Evolutionary conservation across 768 basidiomycete genomes (phyloP).

Genomic region (Tylopilus sp.): DNA sequence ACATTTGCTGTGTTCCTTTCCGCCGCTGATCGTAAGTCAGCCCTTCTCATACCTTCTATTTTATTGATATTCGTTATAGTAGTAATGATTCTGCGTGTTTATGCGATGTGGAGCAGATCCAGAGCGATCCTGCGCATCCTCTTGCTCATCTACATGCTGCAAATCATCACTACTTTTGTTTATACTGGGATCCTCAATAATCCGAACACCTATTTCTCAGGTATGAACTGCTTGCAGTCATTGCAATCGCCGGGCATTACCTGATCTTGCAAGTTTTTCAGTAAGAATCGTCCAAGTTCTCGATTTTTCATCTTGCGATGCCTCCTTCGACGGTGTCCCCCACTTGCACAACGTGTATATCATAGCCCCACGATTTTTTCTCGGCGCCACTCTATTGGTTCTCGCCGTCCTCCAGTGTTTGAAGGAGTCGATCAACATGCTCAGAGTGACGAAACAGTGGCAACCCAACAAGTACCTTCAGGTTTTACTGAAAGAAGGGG

Average conservation of each 20-base stretch:
- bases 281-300: background rate
- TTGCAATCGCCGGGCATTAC: background rate
- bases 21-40: background rate
- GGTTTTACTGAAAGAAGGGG: slow-evolving; percentile 4
- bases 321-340: background rate
- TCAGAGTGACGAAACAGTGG: slow-evolving; percentile 9
- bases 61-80: background rate
- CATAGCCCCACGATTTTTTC: background rate
- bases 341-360: background rate
- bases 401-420: background rate
- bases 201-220: background rate
- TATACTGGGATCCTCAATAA: background rate
- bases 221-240: background rate
- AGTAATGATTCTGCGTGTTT: slow-evolving; percentile 5
- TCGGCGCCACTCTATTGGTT: background rate
- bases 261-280: background rate
- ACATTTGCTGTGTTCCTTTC: background rate
- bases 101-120: background rate
- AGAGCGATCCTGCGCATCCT: background rate
- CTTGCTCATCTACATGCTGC: background rate
- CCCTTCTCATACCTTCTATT: too few species aligned
- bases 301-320: background rate
- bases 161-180: background rate
- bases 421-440: background rate
- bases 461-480: slow-evolving; percentile 5